These are phyloP conservation scores for Ambrosia hybrid DNA, from an alignment of 140 eudicot genomes.

Conservation along the genomic window DNA sequence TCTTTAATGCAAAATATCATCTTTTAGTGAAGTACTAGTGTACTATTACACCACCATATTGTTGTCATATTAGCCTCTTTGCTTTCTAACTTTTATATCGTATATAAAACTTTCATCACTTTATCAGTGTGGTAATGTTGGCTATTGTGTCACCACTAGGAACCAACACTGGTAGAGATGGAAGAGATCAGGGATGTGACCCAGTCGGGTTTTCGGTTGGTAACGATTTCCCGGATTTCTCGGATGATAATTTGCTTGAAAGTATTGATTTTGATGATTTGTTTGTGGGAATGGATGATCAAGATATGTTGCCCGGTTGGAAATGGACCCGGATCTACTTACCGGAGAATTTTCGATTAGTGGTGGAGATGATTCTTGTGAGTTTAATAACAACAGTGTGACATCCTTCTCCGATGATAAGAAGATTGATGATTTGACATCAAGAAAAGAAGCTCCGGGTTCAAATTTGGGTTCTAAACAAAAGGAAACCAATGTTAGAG, in stretches of 20 bases:
- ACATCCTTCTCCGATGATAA: conserved; percentile 26
- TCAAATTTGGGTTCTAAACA: conserved; percentile 15
- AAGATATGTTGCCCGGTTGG: conserved; percentile 58
- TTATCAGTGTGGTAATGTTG: conserved; percentile 48
- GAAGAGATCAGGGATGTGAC: conserved; percentile 33
- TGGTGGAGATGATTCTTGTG: conserved; percentile 48
- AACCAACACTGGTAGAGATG: conserved; percentile 37
- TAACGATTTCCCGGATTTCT: conserved; percentile 50
- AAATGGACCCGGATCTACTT: conserved; percentile 59
- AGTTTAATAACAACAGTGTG: conserved; percentile 23
- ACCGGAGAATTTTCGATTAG: conserved; percentile 47
- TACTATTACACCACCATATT: not conserved
- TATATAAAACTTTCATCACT: not conserved
- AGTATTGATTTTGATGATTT: conserved; percentile 70
- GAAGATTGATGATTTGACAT: conserved; percentile 23
- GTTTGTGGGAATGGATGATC: conserved; percentile 65
- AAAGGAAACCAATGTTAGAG: conserved; percentile 37
- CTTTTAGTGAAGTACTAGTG: conserved; percentile 1
- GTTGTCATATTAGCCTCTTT: not conserved
- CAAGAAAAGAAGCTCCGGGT: conserved; percentile 27
- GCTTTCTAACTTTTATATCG: not conserved
- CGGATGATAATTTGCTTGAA: conserved; percentile 55
- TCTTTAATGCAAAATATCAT: conserved; percentile 22
- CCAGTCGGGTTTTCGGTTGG: conserved; percentile 39
- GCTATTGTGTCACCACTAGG: conserved; percentile 66